A percentile compares a stretch with the other conserved stretches of the same genome.
Conservation (phyloP, 2,329 filamentous ascomycete genomes). For the Talaromyces marneffei region DNA sequence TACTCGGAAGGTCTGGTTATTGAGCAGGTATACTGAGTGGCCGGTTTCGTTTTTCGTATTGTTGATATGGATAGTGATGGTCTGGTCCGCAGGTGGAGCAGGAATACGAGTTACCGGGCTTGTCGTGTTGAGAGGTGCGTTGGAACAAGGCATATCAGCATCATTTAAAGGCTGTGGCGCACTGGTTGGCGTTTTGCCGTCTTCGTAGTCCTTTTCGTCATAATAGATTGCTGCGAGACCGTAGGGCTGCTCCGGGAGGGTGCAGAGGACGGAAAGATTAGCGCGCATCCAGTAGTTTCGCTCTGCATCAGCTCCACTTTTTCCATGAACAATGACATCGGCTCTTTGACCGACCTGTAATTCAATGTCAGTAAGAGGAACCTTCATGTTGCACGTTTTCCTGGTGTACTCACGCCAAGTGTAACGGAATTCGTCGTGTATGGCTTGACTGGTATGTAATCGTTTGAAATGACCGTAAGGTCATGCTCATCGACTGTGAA, state of each 20-base stretch:
- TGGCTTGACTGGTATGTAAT: slow-evolving; percentile 1
- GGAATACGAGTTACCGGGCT: neutral
- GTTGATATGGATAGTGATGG: neutral
- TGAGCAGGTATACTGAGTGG: slow-evolving; percentile 1
- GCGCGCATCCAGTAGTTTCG: slow-evolving; percentile 1
- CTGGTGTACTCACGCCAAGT: neutral
- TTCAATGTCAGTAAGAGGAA: neutral
- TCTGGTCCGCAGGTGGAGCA: neutral
- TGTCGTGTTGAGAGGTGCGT: neutral
- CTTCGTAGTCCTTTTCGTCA: neutral
- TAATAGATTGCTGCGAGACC: slow-evolving; percentile 2
- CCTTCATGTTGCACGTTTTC: neutral
- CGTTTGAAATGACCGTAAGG: neutral
- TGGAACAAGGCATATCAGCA: neutral
- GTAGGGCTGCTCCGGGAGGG: slow-evolving; percentile 2
- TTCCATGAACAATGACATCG: slow-evolving; percentile 1
- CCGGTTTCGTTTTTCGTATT: neutral
- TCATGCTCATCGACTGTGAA: slow-evolving; percentile 2
- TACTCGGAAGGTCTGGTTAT: slow-evolving; percentile 1
- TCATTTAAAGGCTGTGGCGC: neutral
- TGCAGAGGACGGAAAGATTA: slow-evolving; percentile 1
- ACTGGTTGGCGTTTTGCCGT: neutral
- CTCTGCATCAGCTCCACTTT: slow-evolving; percentile 1
- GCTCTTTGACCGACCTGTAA: neutral
- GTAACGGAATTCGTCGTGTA: neutral